Base-by-base conservation (phyloP, 2,329 filamentous ascomycete genomes). In the Colletotrichum tofieldiae region DNA sequence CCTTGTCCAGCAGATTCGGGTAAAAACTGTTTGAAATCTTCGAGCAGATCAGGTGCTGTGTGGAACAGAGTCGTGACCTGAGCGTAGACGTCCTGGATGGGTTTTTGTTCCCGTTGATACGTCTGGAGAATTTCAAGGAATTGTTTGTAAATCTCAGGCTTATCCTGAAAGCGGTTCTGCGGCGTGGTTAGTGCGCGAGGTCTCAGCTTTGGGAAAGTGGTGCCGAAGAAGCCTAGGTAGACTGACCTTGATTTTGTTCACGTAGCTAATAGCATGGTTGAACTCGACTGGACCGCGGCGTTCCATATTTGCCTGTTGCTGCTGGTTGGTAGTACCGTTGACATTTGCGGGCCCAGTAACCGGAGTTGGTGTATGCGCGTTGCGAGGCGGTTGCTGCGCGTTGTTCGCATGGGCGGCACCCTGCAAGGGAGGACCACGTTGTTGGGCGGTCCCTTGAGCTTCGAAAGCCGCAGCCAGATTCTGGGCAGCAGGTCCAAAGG, bases 71-170 rank as follows among this genome's bases (percentile, higher is more conserved):
- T 93, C 0, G 97, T 99, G 32, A 99, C 96, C 82, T 99, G 96
- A 1, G 94, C 93, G 81, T 99, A 99, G 3, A 99, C 96, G 82
- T 99, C 96, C 81, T 98, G 95, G 47, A 99, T 99, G 0, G 96
- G 97, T 80, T 98, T 98, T 65, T 96, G 97, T 81, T 99, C 96
- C 69, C 96, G 91, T 82, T 99, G 96, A 78, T 99, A 99, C 2
- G 96, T 99, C 83, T 99, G 96, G 56, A 99, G 86, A 60, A 99
- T 99, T 81, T 99, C 96, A 39, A 99, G 88, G 79, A 99, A 99
- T 80, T 99, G 96, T 82, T 99, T 99, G 86, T 99, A 99, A 74
- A 99, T 98, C 81, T 99, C 96, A 8, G 96, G 96, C 75, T 97
- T 95, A 78, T 95, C 93, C 77, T 97, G 93, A 83, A 98, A 99